Conservation (phyloP, 2,329 filamentous ascomycete genomes). For the Aspergillus niger region DNA sequence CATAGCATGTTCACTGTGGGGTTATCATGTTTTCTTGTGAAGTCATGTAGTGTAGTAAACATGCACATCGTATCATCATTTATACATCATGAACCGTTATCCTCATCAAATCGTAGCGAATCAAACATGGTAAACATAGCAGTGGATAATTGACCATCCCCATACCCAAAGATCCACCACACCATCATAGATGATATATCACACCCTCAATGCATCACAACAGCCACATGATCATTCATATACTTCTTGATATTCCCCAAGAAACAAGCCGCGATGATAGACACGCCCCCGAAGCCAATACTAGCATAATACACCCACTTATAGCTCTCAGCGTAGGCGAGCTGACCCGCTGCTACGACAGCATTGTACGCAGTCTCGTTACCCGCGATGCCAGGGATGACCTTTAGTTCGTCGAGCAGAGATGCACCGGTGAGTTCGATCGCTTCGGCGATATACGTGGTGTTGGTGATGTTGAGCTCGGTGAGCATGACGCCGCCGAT, state of each 20-base stretch:
- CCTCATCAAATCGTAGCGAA: no score
- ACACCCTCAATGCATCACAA: conserved; percentile 38
- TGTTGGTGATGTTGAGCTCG: conserved; percentile 54
- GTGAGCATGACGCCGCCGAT: conserved; percentile 55
- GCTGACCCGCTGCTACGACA: conserved; percentile 58
- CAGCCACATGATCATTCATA: conserved; percentile 61
- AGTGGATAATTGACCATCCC: no score
- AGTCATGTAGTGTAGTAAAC: neutral
- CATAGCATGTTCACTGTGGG: neutral
- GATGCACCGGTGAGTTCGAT: conserved; percentile 58
- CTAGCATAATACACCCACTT: conserved; percentile 64
- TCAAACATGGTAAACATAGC: no score
- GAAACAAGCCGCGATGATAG: conserved; percentile 60
- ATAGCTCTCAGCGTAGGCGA: conserved; percentile 61
- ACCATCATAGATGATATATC: neutral
- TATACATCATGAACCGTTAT: no score
- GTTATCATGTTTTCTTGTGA: neutral
- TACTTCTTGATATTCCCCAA: conserved; percentile 61
- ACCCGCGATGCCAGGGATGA: conserved; percentile 56
- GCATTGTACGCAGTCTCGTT: conserved; percentile 53
- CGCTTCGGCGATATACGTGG: conserved; percentile 50
- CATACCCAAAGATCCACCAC: neutral
- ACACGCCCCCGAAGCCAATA: conserved; percentile 62
- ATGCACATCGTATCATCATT: no score
- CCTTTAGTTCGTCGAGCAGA: conserved; percentile 51